Base-by-base conservation (phyloP, 176 grass and related monocot species). In the Lolium perenne region DNA sequence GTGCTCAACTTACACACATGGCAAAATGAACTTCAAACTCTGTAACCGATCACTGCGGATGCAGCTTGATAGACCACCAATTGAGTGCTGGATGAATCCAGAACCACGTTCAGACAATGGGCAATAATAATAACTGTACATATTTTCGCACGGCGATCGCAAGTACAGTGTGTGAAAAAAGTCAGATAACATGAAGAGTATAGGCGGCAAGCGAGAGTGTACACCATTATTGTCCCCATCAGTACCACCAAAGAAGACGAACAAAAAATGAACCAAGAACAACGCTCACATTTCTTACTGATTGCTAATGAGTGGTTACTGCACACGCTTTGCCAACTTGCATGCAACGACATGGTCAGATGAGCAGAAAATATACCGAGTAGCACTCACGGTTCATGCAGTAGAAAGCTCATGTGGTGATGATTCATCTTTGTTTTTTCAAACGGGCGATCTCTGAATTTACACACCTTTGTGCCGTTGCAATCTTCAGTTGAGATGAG, bases 281-380 rank as follows among this genome's bases (percentile, higher is more conserved):
- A 65, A 35, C 62, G 23, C 63, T 66, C 13, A 8, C 63, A 35
- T 66, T 68, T 68, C 47, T 59, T 81, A 81, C 56, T 89, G 56
- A 80, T 74, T 47, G 47, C 67, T 18, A 80, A 73, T 89, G 87
- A 85, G 84, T 89, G 68, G 22, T 83, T 80, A 80, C 47, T 47
- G 87, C 35, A 16, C 4, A 80, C 61, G 8, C 57, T 74, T 64
- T 74, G 80, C 22, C 76, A 79, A 54, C 82, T 80, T 85, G 38
- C 40, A 14, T 14, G 60, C 60, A 3, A 45, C 6, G 4, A 40
- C 29, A 55, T 10, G 41, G 10, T 29, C 23, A 16, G 45, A 65
- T 48, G 75, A 10, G 60, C n/a, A 62, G 21, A 21, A 25, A 62
- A 62, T 13, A 63, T 59, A 59, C 56, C 20, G 38, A 76, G 82